Conservation (phyloP, 1,284 basidiomycete species). For the Uromyces viciae-fabae region DNA sequence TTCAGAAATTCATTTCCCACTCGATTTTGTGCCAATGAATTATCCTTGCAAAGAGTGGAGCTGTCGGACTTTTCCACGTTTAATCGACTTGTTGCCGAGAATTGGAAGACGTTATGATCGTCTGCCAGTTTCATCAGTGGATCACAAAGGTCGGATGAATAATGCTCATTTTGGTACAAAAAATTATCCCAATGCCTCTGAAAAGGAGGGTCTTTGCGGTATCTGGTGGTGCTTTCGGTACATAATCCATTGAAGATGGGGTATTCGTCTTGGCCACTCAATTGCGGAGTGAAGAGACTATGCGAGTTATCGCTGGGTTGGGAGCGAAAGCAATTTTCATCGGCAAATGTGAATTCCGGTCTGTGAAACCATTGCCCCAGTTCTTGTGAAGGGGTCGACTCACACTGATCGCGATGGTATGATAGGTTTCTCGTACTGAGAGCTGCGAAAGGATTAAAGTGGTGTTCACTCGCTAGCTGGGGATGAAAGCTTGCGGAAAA, state of each 20-base stretch:
- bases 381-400: not conserved
- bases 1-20: not conserved
- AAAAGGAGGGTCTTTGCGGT: not conserved
- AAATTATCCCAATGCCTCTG: not conserved
- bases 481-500: not conserved
- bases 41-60: too few relatives aligned
- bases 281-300: not conserved
- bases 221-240: not conserved
- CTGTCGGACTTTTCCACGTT: too few relatives aligned
- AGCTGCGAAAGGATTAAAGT: not conserved
- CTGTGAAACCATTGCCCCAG: not conserved
- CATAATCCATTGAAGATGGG: not conserved
- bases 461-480: not conserved
- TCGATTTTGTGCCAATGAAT: not conserved
- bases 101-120: not conserved
- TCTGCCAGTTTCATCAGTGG: not conserved
- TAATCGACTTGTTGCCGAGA: not conserved
- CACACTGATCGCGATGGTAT: not conserved
- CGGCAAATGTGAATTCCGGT: conserved; percentile 18
- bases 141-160: not conserved
- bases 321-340: not conserved
- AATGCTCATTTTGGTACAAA: not conserved
- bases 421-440: not conserved
- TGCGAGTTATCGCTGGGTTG: not conserved
- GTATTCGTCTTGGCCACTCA: not conserved